Base-by-base conservation (phyloP, 306 rosid species). In the Herpetospermum pedunculosum region DNA sequence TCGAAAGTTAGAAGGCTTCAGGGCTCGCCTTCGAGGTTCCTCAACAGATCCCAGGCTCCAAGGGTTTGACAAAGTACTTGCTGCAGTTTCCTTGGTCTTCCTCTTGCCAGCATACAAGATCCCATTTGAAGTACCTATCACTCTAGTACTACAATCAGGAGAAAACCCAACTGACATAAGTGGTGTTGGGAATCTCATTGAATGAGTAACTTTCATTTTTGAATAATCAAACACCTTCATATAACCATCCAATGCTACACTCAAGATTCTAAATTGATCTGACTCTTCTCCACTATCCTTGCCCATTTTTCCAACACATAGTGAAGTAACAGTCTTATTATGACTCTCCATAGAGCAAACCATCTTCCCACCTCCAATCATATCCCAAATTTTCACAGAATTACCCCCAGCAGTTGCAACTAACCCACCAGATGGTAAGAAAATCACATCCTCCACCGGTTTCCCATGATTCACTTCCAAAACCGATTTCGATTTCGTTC, bases 161-260 rank as follows among this genome's bases (percentile, higher is more conserved):
- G 99, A 91, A 65, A 75, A 88, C 10, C 64, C 92, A 54, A 91
- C 67, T 0, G 97, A 89, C 83, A 88, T 77, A 16, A 95, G 88
- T 3, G 97, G 99, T 0, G 97, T 96, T 14, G 97, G 97, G 82
- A 82, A 91, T 87, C 97, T 84, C 96, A 85, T 87, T 0, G 99
- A 91, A 81, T 91, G 87, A 0, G 97, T 95, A 10, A 95, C 83
- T 85, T 86, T 88, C 88, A 85, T 79, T 15, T 84, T 44, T 1
- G 86, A 81, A 73, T 91, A 94, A 81, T 94, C 96, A 53, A 94
- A 91, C 70, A 92, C 97, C 84, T 95, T 95, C 90, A 89, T 63
- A 75, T 95, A 95, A 19, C 97, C 99, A 83, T 95, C 99, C 76
- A 95, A 75, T 18, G 89, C 97, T 10, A 89, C 99, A 79, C 96